Evolutionary conservation across 768 basidiomycete species (phyloP).

Genomic region (Rhizopogon vulgaris): DNA sequence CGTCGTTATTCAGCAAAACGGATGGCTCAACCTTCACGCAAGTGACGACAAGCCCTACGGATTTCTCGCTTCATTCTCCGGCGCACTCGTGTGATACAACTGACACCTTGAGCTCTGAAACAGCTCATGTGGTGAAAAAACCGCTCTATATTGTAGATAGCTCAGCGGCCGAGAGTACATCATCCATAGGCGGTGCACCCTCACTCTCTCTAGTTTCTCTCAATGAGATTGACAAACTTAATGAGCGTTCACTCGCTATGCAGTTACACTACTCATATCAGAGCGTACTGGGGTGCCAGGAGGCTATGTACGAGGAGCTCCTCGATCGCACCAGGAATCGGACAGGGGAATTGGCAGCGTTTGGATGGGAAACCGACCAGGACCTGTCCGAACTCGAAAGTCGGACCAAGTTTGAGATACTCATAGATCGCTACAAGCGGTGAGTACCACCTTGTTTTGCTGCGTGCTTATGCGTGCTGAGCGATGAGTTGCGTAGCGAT

Average conservation of each 20-base stretch:
- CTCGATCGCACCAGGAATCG: conserved; percentile 55
- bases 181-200: conserved; percentile 26
- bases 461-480: background rate
- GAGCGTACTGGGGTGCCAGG: conserved; percentile 57
- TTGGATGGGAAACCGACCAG: conserved; percentile 70
- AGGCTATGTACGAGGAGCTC: conserved; percentile 75
- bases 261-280: conserved; percentile 63
- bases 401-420: conserved; percentile 52
- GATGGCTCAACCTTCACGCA: conserved; percentile 19
- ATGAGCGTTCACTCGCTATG: conserved; percentile 61
- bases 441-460: conserved; percentile 22
- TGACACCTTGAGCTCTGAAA: background rate
- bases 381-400: conserved; percentile 52
- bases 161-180: conserved; percentile 38
- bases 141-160: conserved; percentile 42
- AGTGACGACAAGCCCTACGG: conserved; percentile 14
- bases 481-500: conserved; percentile 34
- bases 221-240: conserved; percentile 40
- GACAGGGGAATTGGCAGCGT: conserved; percentile 42
- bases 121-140: conserved; percentile 9
- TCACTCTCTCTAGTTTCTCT: conserved; percentile 31
- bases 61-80: conserved; percentile 16
- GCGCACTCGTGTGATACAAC: background rate
- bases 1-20: conserved; percentile 25
- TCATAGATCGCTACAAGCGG: conserved; percentile 53